These are phyloP conservation scores for Diaporthe eres DNA, from an alignment of 2,329 filamentous ascomycete species.

Conservation along the genomic window DNA sequence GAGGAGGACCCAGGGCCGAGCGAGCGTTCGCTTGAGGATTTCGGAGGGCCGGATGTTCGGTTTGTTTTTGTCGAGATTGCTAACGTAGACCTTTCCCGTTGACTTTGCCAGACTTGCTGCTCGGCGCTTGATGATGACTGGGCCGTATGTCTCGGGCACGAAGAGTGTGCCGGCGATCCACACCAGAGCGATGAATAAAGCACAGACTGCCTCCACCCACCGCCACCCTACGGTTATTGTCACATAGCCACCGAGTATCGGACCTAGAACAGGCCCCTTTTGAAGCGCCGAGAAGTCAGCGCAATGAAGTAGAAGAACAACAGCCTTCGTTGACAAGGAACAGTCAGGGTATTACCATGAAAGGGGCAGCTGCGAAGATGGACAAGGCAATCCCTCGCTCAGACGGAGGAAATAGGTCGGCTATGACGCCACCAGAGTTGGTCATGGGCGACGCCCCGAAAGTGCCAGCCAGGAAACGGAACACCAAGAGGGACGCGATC, in stretches of 20 bases:
- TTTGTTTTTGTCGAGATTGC: not conserved
- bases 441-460: slow-evolving; percentile 66
- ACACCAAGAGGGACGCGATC: slow-evolving; percentile 72
- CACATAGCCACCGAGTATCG: slow-evolving; percentile 49
- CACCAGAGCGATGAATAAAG: slow-evolving; percentile 45
- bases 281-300: not conserved
- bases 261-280: slow-evolving; percentile 45
- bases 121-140: slow-evolving; percentile 1
- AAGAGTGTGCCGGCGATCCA: slow-evolving; percentile 39
- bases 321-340: not conserved
- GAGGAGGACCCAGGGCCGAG: slow-evolving; percentile 74
- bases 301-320: not conserved
- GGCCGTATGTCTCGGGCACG: slow-evolving; percentile 44
- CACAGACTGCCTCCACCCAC: slow-evolving; percentile 52
- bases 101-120: slow-evolving; percentile 4
- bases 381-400: slow-evolving; percentile 65
- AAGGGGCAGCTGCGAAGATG: slow-evolving; percentile 43
- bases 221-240: slow-evolving; percentile 50
- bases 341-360: not conserved
- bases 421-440: slow-evolving; percentile 64
- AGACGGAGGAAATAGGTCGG: slow-evolving; percentile 68
- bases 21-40: slow-evolving; percentile 68
- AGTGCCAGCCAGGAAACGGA: slow-evolving; percentile 76
- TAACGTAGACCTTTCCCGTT: slow-evolving; percentile 44
- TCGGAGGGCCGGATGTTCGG: slow-evolving; percentile 51